Evolutionary conservation across 2,329 filamentous ascomycete species (phyloP).

Genomic region (Claviceps maximensis): DNA sequence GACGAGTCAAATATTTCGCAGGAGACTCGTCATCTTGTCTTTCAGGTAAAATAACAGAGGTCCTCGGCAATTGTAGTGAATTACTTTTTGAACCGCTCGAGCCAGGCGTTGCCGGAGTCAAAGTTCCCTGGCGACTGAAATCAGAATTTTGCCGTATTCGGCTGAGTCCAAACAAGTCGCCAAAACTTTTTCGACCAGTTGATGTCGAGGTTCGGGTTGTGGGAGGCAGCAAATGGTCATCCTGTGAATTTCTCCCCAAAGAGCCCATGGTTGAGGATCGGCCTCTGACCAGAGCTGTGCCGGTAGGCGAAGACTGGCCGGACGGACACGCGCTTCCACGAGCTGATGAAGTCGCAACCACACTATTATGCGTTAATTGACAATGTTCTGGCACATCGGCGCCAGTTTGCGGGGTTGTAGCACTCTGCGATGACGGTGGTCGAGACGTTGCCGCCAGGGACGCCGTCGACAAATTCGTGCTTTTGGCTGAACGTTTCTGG

Average conservation of each 20-base stretch:
- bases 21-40: conserved; percentile 80
- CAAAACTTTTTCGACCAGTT: conserved; percentile 85
- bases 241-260: conserved; percentile 56
- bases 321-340: conserved; percentile 27
- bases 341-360: conserved; percentile 35
- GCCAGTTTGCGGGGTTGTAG: conserved; percentile 12
- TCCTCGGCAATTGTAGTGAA: conserved; percentile 64
- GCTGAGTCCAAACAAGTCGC: conserved; percentile 68
- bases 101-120: conserved; percentile 55
- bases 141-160: conserved; percentile 76
- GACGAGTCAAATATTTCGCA: conserved; percentile 70
- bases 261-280: conserved; percentile 88
- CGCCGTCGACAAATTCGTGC: conserved; percentile 24
- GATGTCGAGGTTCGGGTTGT: conserved; percentile 70
- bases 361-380: conserved; percentile 20
- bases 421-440: conserved; percentile 22
- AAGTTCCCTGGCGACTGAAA: conserved; percentile 53
- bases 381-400: conserved; percentile 10
- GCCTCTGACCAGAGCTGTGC: conserved; percentile 49
- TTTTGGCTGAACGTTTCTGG: conserved; percentile 39
- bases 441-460: conserved; percentile 26
- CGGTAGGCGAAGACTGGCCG: conserved; percentile 56
- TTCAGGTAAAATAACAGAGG: conserved; percentile 60
- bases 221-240: conserved; percentile 54
- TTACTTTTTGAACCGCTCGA: conserved; percentile 66